Evolutionary conservation across 768 basidiomycete genomes (phyloP).

Genomic region (Flagelloscypha sp.): DNA sequence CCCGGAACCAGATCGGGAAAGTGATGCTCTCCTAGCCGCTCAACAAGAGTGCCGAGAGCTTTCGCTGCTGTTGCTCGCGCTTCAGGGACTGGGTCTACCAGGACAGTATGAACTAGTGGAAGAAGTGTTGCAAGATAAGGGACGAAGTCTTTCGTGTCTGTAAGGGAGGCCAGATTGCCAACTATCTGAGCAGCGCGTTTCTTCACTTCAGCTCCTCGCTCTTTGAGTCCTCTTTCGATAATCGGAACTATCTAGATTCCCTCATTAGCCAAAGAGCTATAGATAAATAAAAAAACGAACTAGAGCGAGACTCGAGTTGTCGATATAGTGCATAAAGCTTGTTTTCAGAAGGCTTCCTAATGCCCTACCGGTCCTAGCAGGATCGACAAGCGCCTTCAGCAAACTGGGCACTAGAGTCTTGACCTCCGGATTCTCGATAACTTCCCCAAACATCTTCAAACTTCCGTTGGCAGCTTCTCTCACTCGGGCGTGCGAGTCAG

Average conservation of each 20-base stretch:
- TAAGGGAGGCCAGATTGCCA: constrained; percentile 89
- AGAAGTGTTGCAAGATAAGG: constrained; percentile 87
- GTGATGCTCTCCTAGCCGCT: constrained; percentile 86
- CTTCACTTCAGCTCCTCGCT: constrained; percentile 90
- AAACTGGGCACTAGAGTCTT: constrained; percentile 82
- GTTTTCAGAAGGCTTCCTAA: constrained; percentile 83
- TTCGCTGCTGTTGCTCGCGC: constrained; percentile 97
- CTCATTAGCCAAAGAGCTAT: constrained; percentile 3
- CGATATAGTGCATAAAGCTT: constrained; percentile 97
- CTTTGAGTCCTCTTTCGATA: constrained; percentile 84
- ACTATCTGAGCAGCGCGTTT: constrained; percentile 95
- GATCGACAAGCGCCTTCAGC: constrained; percentile 93
- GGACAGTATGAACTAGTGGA: constrained; percentile 84
- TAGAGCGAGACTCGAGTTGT: constrained; percentile 90
- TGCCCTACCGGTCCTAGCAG: constrained; percentile 81
- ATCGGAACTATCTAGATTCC: constrained; percentile 78
- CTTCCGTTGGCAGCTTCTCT: constrained; percentile 88
- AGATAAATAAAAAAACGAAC: constrained; percentile 32
- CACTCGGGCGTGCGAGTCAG: constrained; percentile 97
- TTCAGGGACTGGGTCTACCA: constrained; percentile 96
- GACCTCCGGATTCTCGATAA: constrained; percentile 96
- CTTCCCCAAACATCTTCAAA: constrained; percentile 96
- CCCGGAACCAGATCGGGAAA: constrained; percentile 96
- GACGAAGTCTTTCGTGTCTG: constrained; percentile 86
- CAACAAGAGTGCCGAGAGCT: constrained; percentile 91